Base-by-base conservation (phyloP, 1,139 yeast genomes). In the Taphrina populina region DNA sequence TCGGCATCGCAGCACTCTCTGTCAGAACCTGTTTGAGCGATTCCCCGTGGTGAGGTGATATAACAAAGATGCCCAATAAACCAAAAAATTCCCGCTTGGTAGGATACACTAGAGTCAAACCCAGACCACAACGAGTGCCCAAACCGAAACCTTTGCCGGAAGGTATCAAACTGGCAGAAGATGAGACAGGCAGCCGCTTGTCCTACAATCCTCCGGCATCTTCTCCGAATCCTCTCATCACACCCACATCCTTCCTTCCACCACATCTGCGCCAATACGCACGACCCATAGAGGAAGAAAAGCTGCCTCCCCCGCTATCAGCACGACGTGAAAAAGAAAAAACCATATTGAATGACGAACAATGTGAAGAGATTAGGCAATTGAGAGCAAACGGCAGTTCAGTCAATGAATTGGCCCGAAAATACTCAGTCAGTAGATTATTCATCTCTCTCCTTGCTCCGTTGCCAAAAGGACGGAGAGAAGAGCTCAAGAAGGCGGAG, bases 181-280 rank as follows among this genome's bases (percentile, higher is more conserved):
- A 47, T 23, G 46, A 11, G 7, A 24, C 36, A 4, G 51, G 54
- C 20, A 23, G 55, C n/a, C 35, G 44, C 6, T 30, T 55, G 33
- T 46, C 40, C 30, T 55, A 39, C 32, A 55, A 55, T 19, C 58
- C 58, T 3, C 58, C 58, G 3, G 49, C 58, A 15, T 55, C 58
- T 7, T 44, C 58, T 11, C 58, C 58, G 3, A 44, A 47, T 47
- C 35, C 41, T 19, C 39, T 11, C 11, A 23, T 55, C n/a, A 55
- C 58, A 4, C 58, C 58, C 7, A 27, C 35, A 19, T 21, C 46
- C 7, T 47, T 55, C 15, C 35, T 55, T 17, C 58, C 58, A 26
- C 39, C 52, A 11, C 39, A 45, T 3, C 32, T 55, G 15, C 37
- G 54, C 10, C 33, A 52, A n/a, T 17, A 43, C 10, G 26, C 39